Evolutionary conservation across 2,329 filamentous ascomycete genomes (phyloP).

Genomic region (Penicillium occitanis): DNA sequence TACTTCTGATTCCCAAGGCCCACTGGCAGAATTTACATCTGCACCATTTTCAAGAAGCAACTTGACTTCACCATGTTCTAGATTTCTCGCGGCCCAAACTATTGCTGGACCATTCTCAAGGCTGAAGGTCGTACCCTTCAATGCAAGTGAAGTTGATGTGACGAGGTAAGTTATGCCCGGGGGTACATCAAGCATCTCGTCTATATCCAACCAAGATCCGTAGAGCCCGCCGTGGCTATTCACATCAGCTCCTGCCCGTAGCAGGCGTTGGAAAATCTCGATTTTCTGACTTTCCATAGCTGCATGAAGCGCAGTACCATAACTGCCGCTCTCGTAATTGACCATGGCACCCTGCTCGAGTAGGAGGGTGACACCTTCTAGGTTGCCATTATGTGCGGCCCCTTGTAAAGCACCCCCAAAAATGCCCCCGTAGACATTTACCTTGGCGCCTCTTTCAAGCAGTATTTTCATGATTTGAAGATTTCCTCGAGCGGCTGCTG

Average conservation of each 20-base stretch:
- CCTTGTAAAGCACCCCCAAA: slow-evolving; percentile 24
- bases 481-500: slow-evolving; percentile 1
- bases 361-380: neutral
- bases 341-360: neutral
- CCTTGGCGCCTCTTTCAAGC: neutral
- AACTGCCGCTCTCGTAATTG: neutral
- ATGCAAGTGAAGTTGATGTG: neutral
- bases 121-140: neutral
- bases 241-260: neutral
- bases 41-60: slow-evolving; percentile 4
- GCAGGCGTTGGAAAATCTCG: neutral
- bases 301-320: slow-evolving; percentile 25
- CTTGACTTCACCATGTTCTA: neutral
- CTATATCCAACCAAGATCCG: neutral
- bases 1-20: neutral
- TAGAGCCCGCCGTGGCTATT: neutral
- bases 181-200: neutral
- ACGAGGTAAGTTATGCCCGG: no score
- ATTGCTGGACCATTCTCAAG: neutral
- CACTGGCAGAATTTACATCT: neutral
- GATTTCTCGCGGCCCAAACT: neutral
- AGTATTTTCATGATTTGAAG: neutral
- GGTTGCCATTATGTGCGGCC: neutral
- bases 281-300: neutral
- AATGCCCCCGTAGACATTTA: slow-evolving; percentile 12